Evolutionary conservation across 139 green algal species (phyloP).

Genomic region (Coelastrella sp.): DNA sequence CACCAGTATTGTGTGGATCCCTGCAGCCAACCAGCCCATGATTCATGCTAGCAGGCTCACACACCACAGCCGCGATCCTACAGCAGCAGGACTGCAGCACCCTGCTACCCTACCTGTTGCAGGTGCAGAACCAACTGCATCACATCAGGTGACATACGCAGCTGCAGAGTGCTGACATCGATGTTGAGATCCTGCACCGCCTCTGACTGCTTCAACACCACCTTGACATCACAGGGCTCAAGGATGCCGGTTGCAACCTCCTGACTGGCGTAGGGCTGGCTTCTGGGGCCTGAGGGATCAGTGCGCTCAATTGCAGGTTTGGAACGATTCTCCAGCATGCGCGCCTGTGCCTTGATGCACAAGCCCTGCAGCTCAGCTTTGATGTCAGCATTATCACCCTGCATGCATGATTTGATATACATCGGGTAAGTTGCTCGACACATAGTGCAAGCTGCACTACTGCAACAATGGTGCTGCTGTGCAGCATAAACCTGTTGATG

Average conservation of each 20-base stretch:
- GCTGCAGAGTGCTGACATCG: constrained; percentile 56
- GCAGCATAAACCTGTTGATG: not conserved
- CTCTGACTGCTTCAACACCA: constrained; percentile 5
- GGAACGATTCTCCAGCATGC: constrained; percentile 25
- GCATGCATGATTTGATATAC: not conserved
- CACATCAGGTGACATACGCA: constrained; percentile 78
- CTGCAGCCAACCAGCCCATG: no score
- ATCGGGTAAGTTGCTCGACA: not conserved
- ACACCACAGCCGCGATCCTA: not conserved
- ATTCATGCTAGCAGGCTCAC: not conserved
- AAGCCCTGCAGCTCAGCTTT: constrained; percentile 31
- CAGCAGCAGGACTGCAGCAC: not conserved
- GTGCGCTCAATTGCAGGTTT: not conserved
- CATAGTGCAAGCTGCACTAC: not conserved
- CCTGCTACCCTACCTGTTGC: constrained; percentile 42
- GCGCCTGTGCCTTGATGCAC: constrained; percentile 29
- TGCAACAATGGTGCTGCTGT: not conserved
- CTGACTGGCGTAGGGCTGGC: not conserved
- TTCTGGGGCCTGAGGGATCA: not conserved
- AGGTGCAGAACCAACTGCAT: constrained; percentile 69
- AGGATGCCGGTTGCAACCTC: constrained; percentile 49
- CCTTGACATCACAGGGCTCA: constrained; percentile 54
- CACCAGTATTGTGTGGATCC: no score
- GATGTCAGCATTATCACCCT: constrained; percentile 4
- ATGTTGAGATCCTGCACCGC: constrained; percentile 3